A percentile compares a stretch with the other conserved stretches of the same genome.
Conservation (phyloP, 2,329 filamentous ascomycete genomes). For the Delphinella strobiligena region DNA sequence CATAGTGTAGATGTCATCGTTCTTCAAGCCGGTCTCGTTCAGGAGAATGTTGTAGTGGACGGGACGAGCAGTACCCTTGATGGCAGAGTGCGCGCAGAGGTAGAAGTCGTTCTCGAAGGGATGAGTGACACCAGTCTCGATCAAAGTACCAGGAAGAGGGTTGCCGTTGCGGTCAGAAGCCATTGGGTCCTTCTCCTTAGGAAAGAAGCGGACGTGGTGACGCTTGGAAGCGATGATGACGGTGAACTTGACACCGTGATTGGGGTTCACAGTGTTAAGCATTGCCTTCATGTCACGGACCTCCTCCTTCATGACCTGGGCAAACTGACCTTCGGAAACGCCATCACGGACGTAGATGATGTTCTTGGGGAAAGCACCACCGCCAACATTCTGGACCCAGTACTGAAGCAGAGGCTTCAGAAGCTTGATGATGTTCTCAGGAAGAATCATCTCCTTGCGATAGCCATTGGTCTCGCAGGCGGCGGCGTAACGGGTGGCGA, state of each 20-base stretch:
- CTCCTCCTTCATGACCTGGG: slow-evolving; percentile 68
- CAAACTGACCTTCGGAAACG: slow-evolving; percentile 77
- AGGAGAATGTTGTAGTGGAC: slow-evolving; percentile 74
- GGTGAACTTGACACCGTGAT: slow-evolving; percentile 53
- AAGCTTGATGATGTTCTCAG: slow-evolving; percentile 55
- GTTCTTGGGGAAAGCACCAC: slow-evolving; percentile 50
- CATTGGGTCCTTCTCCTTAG: slow-evolving; percentile 38
- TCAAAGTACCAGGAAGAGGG: slow-evolving; percentile 70
- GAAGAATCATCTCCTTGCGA: slow-evolving; percentile 65
- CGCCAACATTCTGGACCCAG: slow-evolving; percentile 49
- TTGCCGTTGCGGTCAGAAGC: slow-evolving; percentile 66
- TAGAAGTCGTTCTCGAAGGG: slow-evolving; percentile 87
- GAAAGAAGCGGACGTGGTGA: slow-evolving; percentile 90
- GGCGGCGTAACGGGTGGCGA: slow-evolving; percentile 65
- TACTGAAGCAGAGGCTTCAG: slow-evolving; percentile 44
- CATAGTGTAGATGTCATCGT: slow-evolving; percentile 68
- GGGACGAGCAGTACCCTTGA: slow-evolving; percentile 87
- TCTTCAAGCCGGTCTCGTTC: slow-evolving; percentile 60
- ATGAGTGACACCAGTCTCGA: slow-evolving; percentile 83
- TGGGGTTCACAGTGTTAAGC: slow-evolving; percentile 20
- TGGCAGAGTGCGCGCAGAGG: slow-evolving; percentile 58
- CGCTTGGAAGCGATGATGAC: slow-evolving; percentile 87
- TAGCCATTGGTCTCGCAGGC: slow-evolving; percentile 72
- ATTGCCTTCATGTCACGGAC: slow-evolving; percentile 55
- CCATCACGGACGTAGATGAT: slow-evolving; percentile 92